A percentile compares a stretch with the other conserved stretches of the same genome.
phyloP scores from a whole-genome alignment of 106 monocot genomes.

The Chionographis japonica region DNA sequence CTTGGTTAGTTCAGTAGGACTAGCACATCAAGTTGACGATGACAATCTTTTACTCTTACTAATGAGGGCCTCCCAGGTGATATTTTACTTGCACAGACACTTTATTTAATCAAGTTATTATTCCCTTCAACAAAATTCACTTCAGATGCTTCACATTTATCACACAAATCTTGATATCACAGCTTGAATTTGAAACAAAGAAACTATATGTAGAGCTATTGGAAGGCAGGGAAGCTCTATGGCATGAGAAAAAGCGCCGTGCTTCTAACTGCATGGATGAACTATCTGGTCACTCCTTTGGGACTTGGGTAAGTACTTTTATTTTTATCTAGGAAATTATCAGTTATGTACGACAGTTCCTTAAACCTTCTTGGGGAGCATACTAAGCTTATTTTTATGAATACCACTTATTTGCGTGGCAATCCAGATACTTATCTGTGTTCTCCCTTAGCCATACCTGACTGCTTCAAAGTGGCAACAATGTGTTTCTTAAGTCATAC shows the following conservation, averaged over 20 bases:
- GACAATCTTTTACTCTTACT: constrained; percentile 29
- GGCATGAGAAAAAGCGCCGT: constrained; percentile 32
- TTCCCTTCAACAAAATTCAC: neutral
- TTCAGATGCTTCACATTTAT: neutral
- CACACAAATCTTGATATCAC: neutral
- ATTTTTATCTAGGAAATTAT: neutral
- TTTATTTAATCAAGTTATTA: neutral
- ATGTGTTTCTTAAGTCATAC: too few species aligned
- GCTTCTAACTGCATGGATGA: constrained; percentile 32
- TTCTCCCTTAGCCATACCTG: too few species aligned
- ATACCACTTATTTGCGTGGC: too few species aligned
- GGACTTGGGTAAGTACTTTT: constrained; percentile 21
- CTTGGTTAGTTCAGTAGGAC: constrained; percentile 15
- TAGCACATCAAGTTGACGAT: constrained; percentile 25
- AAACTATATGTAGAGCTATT: constrained; percentile 26
- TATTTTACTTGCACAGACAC: neutral
- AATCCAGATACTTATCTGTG: too few species aligned
- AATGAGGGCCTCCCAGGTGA: constrained; percentile 34
- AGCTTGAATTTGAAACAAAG: constrained; percentile 44
- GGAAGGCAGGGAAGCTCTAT: constrained; percentile 24
- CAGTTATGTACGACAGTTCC: too few species aligned
- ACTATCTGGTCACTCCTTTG: constrained; percentile 18
- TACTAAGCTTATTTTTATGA: too few species aligned
- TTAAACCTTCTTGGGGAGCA: too few species aligned
- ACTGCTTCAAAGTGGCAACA: too few species aligned